Base-by-base conservation (phyloP, 441 rosid species). In the Gossypium trilobum region DNA sequence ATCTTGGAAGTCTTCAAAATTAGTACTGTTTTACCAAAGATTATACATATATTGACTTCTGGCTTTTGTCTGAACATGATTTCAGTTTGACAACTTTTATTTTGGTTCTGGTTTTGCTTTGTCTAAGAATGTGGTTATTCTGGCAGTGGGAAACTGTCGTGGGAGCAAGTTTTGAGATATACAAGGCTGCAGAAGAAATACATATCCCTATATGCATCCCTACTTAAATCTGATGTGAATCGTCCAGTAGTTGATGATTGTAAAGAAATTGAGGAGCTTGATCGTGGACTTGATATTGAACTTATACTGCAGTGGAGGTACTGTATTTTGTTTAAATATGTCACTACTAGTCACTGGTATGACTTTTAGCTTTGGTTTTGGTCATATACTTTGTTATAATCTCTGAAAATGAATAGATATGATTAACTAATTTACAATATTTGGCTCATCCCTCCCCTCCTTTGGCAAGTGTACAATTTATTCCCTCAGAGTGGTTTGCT, bases 221-320 rank as follows among this genome's bases (percentile, higher is more conserved):
- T 91, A 77, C 93, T 96, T 59, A 96, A 91, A 83, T 85, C 97
- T 72, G 99, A 93, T 76, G 74, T 78, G 66, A 86, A 77, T 80
- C 87, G 85, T 39, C 68, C 73, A 42, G 82, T 87, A 72, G 90
- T 86, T 77, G 96, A 90, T 82, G 97, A 87, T 77, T 84, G 87
- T 77, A 77, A 86, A 83, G 98, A 91, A 73, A 88, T 96, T 65
- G 86, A 85, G 78, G 92, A 91, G 75, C 84, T 96, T 75, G 99
- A 96, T 82, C 89, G 87, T 58, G 92, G 81, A 78, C 98, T 96
- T 79, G 92, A 91, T 78, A 87, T 91, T 19, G 98, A 96, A 33
- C 87, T 96, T 75, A 96, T 96, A 80, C 80, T 96, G 74, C 99
- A 93, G 68, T 96, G 98, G 99, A 93, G 99, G 99, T 96, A 87